Evolutionary conservation across 805 yeast species (phyloP), one percentile per base, ranked within the genome.

Genomic region (Debaryomyces prosopidis): DNA sequence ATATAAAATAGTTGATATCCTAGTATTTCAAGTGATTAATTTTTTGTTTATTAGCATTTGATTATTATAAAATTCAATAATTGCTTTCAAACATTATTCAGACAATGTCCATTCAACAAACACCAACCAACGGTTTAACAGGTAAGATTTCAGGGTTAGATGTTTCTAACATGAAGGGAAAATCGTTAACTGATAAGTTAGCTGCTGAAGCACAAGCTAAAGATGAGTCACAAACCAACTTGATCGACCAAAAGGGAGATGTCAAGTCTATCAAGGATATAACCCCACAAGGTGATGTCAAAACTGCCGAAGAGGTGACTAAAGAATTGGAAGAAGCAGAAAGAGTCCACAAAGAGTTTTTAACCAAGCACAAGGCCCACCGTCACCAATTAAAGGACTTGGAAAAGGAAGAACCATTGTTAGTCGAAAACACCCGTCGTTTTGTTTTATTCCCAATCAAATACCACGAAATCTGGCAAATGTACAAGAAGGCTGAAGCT

Each of bases 401-500:
- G 59, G 97, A 92, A 75, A 80, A 81, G 68, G 87, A 87, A 46
- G 99, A 92, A 78, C 98, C 98, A 1, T 71, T 92, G 60, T 79
- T 92, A 60, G 62, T 66, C 42, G 97, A 89, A 71, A 94, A 92
- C 81, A 82, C 81, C 57, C 81, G 82, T 62, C 84, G 99, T 65
- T 90, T 89, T 61, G 97, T 94, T 42, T 75, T 92, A 49, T 91
- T 91, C 82, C 99, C 99, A 55, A 89, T 92, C 73, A 87, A 88
- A 73, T 94, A 90, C 76, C 92, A 91, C 66, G 98, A 92, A 74
- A 88, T 92, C 68, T 92, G 98, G 98, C 96, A 92, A 71, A 91
- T 95, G 79, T 92, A 92, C 75, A 92, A 92, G 79, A 89, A 92
- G 74, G 97, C 98, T 42, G 99, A 94, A 78, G 99, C 99, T 12